Evolutionary conservation across 208 protist species (phyloP).

Genomic region (Strigomonas galati): DNA sequence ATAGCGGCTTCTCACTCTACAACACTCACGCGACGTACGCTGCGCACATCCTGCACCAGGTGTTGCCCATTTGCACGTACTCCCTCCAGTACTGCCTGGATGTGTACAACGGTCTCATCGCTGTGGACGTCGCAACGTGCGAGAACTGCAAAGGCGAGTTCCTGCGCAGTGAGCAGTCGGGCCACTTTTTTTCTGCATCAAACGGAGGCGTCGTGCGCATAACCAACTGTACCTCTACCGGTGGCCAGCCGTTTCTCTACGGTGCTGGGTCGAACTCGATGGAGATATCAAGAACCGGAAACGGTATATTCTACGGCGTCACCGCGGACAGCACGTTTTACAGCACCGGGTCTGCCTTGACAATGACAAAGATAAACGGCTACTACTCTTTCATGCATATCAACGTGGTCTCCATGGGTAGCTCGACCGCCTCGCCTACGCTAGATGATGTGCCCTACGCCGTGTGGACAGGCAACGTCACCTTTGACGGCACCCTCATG

Average conservation of each 20-base stretch:
- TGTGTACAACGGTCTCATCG: not conserved
- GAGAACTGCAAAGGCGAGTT: not conserved
- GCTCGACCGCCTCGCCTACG: too few relatives aligned
- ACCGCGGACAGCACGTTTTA: not conserved
- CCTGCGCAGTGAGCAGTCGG: not conserved
- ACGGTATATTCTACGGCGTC: not conserved
- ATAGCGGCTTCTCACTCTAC: not conserved
- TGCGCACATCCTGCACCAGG: not conserved
- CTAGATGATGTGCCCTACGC: not conserved
- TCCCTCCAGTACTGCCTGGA: not conserved
- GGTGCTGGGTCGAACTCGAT: not conserved
- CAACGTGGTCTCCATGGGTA: not conserved
- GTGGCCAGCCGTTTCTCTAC: not conserved
- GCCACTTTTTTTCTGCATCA: not conserved
- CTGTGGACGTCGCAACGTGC: constrained; percentile 2
- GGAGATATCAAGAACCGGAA: not conserved
- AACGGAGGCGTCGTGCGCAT: not conserved
- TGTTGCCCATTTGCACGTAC: not conserved
- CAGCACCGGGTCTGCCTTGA: not conserved
- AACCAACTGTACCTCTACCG: not conserved
- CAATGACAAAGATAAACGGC: too few relatives aligned
- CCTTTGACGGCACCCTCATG: not conserved
- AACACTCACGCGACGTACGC: not conserved
- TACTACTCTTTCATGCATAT: not conserved
- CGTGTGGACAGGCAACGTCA: constrained; percentile 6